Evolutionary conservation across 345 rosid species (phyloP).

Genomic region (Aegle marmelos): DNA sequence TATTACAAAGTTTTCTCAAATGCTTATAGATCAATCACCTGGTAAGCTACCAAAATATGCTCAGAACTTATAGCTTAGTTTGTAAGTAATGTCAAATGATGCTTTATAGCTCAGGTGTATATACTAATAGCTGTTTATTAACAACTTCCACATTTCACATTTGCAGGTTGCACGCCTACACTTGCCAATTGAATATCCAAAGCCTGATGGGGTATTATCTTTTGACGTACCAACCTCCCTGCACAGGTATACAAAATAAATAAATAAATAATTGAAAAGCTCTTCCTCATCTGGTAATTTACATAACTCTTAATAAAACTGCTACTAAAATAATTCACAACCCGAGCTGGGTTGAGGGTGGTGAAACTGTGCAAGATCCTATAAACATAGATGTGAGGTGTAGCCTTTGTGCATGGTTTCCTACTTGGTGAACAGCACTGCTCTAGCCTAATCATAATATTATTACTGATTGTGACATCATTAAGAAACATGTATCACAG

Average conservation of each 20-base stretch:
- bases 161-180: slow-evolving; percentile 65
- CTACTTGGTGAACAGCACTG: not conserved
- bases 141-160: not conserved
- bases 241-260: slow-evolving; percentile 57
- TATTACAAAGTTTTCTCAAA: not conserved
- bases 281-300: not conserved
- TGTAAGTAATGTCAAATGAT: not conserved
- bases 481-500: not conserved
- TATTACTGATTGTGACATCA: not conserved
- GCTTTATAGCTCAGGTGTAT: not conserved
- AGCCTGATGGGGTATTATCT: slow-evolving; percentile 83
- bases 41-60: not conserved
- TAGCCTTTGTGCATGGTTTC: not conserved
- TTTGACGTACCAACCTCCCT: slow-evolving; percentile 88
- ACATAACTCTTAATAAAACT: not conserved
- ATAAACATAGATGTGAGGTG: no score
- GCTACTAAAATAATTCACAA: not conserved
- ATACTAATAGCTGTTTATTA: not conserved
- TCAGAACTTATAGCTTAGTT: not conserved
- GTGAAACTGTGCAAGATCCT: no score
- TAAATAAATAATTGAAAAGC: not conserved
- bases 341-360: not conserved
- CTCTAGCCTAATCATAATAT: not conserved
- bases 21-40: not conserved
- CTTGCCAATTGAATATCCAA: slow-evolving; percentile 68